These are phyloP conservation scores for Groenewaldozyma tartarivorans DNA, from an alignment of 805 yeast genomes.

Conservation along the genomic window DNA sequence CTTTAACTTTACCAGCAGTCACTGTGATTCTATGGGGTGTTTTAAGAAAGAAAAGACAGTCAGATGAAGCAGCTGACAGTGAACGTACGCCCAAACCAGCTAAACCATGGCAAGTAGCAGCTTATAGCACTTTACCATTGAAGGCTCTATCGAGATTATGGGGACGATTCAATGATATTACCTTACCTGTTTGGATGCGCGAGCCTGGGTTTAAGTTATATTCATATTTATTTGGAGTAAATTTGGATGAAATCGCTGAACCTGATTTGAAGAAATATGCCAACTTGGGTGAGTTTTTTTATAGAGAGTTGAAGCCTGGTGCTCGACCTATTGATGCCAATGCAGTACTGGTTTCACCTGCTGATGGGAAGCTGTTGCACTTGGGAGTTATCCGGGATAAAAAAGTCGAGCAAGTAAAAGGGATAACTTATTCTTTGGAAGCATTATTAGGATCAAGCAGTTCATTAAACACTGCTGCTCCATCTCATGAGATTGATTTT, in stretches of 20 bases:
- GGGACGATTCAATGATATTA: slow-evolving; percentile 83
- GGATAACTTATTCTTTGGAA: slow-evolving; percentile 84
- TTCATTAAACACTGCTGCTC: slow-evolving; percentile 9
- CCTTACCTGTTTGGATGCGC: slow-evolving; percentile 81
- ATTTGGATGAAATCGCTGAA: slow-evolving; percentile 80
- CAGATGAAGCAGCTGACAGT: slow-evolving; percentile 8
- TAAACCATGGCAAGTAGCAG: slow-evolving; percentile 81
- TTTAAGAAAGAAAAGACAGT: slow-evolving; percentile 9
- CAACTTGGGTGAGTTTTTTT: slow-evolving; percentile 86
- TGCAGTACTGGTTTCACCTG: slow-evolving; percentile 70
- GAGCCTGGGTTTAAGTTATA: slow-evolving; percentile 73
- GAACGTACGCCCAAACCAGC: slow-evolving; percentile 34
- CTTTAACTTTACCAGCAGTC: slow-evolving; percentile 20
- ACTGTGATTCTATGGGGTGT: slow-evolving; percentile 17
- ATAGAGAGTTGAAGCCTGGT: slow-evolving; percentile 69
- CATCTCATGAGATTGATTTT: slow-evolving; percentile 29
- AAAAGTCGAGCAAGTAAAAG: slow-evolving; percentile 88
- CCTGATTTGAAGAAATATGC: slow-evolving; percentile 64
- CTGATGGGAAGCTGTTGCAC: slow-evolving; percentile 86
- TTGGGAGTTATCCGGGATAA: slow-evolving; percentile 74
- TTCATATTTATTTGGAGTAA: slow-evolving; percentile 74
- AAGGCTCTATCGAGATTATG: slow-evolving; percentile 86
- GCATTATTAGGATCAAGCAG: slow-evolving; percentile 58
- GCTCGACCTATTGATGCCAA: slow-evolving; percentile 64
- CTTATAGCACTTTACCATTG: slow-evolving; percentile 83